Conservation (phyloP, 139 green algal genomes). For the Picochlorum costavermella region DNA sequence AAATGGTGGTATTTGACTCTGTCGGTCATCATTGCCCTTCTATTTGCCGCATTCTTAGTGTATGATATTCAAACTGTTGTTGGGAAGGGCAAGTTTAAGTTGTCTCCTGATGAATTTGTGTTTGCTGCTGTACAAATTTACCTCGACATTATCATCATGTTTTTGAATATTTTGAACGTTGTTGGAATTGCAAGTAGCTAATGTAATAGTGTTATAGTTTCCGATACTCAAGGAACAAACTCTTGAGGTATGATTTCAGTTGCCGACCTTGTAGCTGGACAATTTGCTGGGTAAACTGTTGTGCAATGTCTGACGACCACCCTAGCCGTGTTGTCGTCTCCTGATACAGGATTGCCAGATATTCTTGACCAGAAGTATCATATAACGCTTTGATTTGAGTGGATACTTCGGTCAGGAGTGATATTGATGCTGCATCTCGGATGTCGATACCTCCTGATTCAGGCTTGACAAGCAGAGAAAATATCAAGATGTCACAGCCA, state of each 20-base stretch:
- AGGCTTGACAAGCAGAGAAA: slow-evolving; percentile 24
- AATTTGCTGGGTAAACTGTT: slow-evolving; percentile 52
- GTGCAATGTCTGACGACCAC: slow-evolving; percentile 26
- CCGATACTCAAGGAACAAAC: slow-evolving; percentile 23
- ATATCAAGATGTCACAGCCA: slow-evolving; percentile 46
- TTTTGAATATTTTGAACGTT: slow-evolving; percentile 19
- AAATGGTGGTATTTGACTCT: slow-evolving; percentile 32
- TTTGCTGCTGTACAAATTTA: slow-evolving; percentile 41
- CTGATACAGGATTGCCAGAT: slow-evolving; percentile 28
- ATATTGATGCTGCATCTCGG: slow-evolving; percentile 49
- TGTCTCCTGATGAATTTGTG: slow-evolving; percentile 46
- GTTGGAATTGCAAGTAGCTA: slow-evolving; percentile 15
- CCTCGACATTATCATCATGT: slow-evolving; percentile 45
- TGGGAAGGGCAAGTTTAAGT: slow-evolving; percentile 27
- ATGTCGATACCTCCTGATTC: slow-evolving; percentile 33
- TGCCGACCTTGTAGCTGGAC: slow-evolving; percentile 21
- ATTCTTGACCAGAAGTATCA: slow-evolving; percentile 35
- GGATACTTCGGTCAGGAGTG: slow-evolving; percentile 55
- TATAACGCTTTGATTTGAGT: slow-evolving; percentile 47
- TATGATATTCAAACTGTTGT: slow-evolving; percentile 47
- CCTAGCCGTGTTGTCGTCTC: slow-evolving; percentile 36
- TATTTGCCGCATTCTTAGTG: slow-evolving; percentile 43
- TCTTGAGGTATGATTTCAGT: slow-evolving; percentile 48
- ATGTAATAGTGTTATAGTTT: background rate
- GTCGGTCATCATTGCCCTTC: slow-evolving; percentile 29